These are phyloP conservation scores for Comarum palustre DNA, from an alignment of 306 rosid genomes.

Conservation along the genomic window DNA sequence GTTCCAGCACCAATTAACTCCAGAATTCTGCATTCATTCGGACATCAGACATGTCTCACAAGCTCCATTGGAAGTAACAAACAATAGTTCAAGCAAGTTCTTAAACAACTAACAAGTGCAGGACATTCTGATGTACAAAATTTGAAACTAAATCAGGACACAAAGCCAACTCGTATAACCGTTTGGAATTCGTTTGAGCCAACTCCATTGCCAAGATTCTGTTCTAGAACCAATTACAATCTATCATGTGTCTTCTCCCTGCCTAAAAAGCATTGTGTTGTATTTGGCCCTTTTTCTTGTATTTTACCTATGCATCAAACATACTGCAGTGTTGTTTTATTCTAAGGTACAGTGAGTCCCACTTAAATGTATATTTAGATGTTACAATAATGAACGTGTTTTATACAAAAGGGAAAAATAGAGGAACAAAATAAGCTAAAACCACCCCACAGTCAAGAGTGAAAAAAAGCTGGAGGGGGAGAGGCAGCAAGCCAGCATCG, in stretches of 20 bases:
- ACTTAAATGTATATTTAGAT: background rate
- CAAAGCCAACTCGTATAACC: background rate
- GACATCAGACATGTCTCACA: background rate
- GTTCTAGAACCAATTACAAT: background rate
- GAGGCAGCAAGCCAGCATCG: background rate
- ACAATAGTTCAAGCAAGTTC: background rate
- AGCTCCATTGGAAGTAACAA: background rate
- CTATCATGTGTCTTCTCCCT: conserved; percentile 3
- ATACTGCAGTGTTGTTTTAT: background rate
- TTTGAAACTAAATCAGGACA: background rate
- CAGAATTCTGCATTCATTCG: conserved; percentile 22
- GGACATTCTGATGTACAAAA: background rate
- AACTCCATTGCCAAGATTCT: conserved; percentile 1
- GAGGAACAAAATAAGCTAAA: background rate
- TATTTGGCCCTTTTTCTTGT: background rate
- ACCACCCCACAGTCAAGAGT: background rate
- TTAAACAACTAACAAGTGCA: no score
- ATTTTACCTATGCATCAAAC: background rate
- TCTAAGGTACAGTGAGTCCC: background rate
- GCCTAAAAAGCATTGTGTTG: background rate
- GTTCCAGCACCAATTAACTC: conserved; percentile 15
- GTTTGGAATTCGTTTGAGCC: background rate
- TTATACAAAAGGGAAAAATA: background rate
- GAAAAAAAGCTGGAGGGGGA: background rate
- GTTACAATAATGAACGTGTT: background rate